phyloP scores from a whole-genome alignment of 2,329 filamentous ascomycete species.

The Aureobasidium sp. region DNA sequence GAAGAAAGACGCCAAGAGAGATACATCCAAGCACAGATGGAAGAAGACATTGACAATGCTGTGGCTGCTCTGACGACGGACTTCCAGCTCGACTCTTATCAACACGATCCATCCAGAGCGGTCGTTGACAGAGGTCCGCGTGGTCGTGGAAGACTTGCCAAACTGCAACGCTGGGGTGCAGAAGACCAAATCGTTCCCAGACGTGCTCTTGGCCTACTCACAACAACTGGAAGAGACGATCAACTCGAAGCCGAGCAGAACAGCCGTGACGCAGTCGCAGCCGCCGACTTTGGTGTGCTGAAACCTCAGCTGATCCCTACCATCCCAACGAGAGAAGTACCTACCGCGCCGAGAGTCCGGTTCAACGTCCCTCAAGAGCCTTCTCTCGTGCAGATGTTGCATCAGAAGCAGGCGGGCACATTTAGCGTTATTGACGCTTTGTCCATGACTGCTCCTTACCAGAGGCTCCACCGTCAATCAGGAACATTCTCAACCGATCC shows the following conservation, averaged over 20 bases:
- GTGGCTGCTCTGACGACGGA: slow-evolving; percentile 10
- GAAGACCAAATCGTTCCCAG: slow-evolving; percentile 8
- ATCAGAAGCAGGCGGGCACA: slow-evolving; percentile 5
- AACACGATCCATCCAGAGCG: slow-evolving; percentile 19
- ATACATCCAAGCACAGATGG: slow-evolving; percentile 13
- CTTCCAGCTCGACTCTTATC: slow-evolving; percentile 22
- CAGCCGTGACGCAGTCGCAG: slow-evolving; percentile 5
- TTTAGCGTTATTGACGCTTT: slow-evolving; percentile 13
- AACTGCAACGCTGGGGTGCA: slow-evolving; percentile 11
- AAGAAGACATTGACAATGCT: slow-evolving; percentile 18
- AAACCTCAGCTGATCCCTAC: neutral
- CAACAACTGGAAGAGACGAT: slow-evolving; percentile 4
- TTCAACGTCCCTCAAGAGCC: neutral
- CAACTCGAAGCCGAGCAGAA: slow-evolving; percentile 6
- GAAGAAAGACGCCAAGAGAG: slow-evolving; percentile 15
- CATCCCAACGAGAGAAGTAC: neutral
- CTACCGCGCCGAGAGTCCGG: neutral
- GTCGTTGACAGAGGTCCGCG: slow-evolving; percentile 16
- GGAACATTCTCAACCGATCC: slow-evolving; percentile 42
- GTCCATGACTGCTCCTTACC: slow-evolving; percentile 34
- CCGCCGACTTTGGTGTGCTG: slow-evolving; percentile 8
- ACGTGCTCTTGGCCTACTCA: slow-evolving; percentile 13
- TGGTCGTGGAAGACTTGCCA: slow-evolving; percentile 15
- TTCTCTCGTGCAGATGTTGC: neutral
- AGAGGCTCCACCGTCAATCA: slow-evolving; percentile 33